These are phyloP conservation scores for Panicum virgatum DNA, from an alignment of 202 grass and related monocot species.

Conservation along the genomic window DNA sequence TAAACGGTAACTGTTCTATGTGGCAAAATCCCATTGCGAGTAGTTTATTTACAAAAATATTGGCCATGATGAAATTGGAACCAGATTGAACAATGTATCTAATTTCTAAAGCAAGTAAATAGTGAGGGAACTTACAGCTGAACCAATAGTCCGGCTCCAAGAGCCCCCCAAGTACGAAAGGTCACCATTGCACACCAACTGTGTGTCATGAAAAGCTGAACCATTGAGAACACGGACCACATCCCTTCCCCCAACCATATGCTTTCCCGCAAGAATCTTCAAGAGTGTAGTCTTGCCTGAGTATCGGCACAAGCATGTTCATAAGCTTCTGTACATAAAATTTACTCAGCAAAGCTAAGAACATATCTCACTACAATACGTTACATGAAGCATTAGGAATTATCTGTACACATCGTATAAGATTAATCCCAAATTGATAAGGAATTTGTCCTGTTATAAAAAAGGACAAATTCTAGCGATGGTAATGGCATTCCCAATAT, in stretches of 20 bases:
- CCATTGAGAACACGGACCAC: constrained; percentile 84
- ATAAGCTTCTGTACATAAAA: not conserved
- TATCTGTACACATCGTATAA: not conserved
- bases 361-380: not conserved
- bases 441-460: not conserved
- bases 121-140: constrained; percentile 60
- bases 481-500: not conserved
- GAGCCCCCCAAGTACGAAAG: constrained; percentile 85
- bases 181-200: constrained; percentile 81
- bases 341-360: not conserved
- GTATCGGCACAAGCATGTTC: constrained; percentile 27
- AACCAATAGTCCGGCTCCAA: constrained; percentile 88
- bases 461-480: not conserved
- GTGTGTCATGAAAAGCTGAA: constrained; percentile 96
- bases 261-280: constrained; percentile 93
- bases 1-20: not conserved
- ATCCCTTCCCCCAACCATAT: constrained; percentile 97
- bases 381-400: not conserved
- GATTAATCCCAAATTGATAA: constrained; percentile 12
- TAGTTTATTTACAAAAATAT: not conserved
- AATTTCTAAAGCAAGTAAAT: constrained; percentile 29
- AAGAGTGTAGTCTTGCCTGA: constrained; percentile 94
- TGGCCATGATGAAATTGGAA: not conserved
- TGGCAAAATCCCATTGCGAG: not conserved
- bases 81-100: not conserved